These are phyloP conservation scores for Pichia cactophila DNA, from an alignment of 1,139 yeast genomes.

Conservation along the genomic window DNA sequence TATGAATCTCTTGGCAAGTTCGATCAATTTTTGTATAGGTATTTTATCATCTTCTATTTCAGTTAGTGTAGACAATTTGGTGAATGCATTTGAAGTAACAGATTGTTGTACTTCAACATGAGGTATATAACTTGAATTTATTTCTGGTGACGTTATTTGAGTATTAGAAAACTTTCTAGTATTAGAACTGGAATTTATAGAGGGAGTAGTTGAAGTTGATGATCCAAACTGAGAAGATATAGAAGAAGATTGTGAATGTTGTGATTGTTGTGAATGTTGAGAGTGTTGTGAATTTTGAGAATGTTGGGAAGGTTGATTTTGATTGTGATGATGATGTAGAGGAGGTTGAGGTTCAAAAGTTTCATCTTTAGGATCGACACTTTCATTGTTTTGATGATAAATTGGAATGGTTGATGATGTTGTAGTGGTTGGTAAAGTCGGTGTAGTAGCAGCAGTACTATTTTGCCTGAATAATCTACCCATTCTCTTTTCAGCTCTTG, in stretches of 20 bases:
- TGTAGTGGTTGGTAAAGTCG: background rate
- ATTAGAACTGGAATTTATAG: slow-evolving; percentile 7
- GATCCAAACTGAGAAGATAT: slow-evolving; percentile 14
- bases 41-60: slow-evolving; percentile 3
- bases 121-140: background rate
- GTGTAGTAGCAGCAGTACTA: slow-evolving; percentile 9
- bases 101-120: slow-evolving; percentile 3
- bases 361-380: background rate
- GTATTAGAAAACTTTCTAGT: background rate
- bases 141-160: slow-evolving; percentile 6
- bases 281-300: background rate
- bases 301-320: background rate
- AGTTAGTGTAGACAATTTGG: slow-evolving; percentile 11
- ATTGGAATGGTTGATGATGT: background rate
- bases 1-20: slow-evolving; percentile 16
- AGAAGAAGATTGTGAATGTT: slow-evolving; percentile 14
- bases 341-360: background rate
- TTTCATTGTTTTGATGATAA: background rate
- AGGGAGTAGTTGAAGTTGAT: slow-evolving; percentile 10
- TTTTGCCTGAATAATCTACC: slow-evolving; percentile 27
- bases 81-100: background rate
- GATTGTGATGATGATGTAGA: background rate
- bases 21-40: slow-evolving; percentile 7
- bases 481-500: slow-evolving; percentile 28
- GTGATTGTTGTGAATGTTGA: background rate